Conservation (phyloP, 768 basidiomycete genomes). For the Suillus decipiens region DNA sequence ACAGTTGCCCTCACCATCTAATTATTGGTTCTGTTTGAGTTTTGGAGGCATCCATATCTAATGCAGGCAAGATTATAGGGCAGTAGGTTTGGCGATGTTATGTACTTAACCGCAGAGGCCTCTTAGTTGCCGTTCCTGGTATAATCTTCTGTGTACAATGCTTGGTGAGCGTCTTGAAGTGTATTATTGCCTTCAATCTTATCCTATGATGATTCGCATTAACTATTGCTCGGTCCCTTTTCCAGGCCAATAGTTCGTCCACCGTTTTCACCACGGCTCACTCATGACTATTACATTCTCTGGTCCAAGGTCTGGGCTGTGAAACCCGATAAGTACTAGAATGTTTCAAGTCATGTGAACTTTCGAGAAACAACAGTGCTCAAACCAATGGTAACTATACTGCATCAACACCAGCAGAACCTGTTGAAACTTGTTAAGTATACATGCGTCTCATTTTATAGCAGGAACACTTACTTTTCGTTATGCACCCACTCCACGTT, state of each 20-base stretch:
- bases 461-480: conserved; percentile 41
- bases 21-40: background rate
- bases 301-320: no score
- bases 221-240: background rate
- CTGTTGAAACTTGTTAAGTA: background rate
- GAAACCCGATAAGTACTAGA: background rate
- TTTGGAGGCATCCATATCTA: background rate
- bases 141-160: background rate
- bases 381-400: background rate
- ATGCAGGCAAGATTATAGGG: background rate
- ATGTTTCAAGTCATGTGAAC: background rate
- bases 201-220: background rate
- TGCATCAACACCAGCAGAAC: conserved; percentile 3
- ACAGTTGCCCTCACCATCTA: no score
- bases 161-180: background rate
- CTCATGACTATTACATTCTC: background rate
- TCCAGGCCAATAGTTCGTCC: background rate
- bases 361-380: background rate
- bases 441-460: background rate
- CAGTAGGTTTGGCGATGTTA: conserved; percentile 1
- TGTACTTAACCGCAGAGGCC: background rate
- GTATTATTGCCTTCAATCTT: background rate
- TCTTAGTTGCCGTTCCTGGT: background rate
- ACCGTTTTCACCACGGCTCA: background rate
- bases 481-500: conserved; percentile 49